These are phyloP conservation scores for Xylaria sp. DNA, from an alignment of 2,329 filamentous ascomycete species.

Conservation along the genomic window DNA sequence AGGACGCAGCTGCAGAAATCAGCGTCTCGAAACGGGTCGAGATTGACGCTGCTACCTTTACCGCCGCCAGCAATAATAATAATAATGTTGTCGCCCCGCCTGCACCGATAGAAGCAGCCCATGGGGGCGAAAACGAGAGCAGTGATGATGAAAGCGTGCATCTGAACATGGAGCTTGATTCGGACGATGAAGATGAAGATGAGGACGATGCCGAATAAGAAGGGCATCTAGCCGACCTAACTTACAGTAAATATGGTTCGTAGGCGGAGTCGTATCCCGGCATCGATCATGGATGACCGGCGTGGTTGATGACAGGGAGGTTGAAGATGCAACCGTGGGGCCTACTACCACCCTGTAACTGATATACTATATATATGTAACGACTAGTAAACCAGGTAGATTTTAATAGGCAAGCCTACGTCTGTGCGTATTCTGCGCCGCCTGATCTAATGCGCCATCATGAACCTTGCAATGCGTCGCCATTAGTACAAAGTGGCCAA, in stretches of 20 bases:
- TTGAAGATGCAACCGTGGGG: conserved; percentile 8
- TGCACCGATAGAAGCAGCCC: neutral
- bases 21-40: conserved; percentile 54
- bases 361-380: conserved; percentile 8
- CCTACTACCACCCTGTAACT: conserved; percentile 13
- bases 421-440: neutral
- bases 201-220: conserved; percentile 35
- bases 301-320: conserved; percentile 7
- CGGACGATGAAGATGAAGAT: conserved; percentile 53
- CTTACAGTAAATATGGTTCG: neutral
- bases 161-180: conserved; percentile 68
- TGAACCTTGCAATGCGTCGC: neutral
- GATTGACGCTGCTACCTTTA: conserved; percentile 45
- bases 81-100: neutral
- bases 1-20: conserved; percentile 51
- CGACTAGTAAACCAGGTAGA: conserved; percentile 8
- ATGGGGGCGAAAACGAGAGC: conserved; percentile 57
- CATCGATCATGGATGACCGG: conserved; percentile 5
- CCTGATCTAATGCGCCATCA: neutral
- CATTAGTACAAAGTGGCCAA: neutral
- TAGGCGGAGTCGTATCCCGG: conserved; percentile 16
- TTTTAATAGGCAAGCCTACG: neutral
- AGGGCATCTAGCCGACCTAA: neutral
- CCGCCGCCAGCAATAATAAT: neutral
- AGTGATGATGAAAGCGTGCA: conserved; percentile 66